Base-by-base conservation (phyloP, 2,329 filamentous ascomycete genomes). In the Cytospora mali region DNA sequence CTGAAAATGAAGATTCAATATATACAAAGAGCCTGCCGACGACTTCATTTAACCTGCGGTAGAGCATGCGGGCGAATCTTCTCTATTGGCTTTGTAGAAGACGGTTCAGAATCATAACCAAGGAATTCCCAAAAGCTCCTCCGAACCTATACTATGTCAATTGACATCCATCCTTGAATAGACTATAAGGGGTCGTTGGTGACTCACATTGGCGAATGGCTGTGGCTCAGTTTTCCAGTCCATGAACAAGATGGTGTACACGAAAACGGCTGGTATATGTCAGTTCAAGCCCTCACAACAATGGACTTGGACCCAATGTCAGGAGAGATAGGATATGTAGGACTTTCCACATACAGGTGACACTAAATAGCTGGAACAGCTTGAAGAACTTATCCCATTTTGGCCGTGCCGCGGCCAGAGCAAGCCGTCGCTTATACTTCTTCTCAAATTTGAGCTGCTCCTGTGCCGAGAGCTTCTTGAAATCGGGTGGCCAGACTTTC, bases 391-490 rank as follows among this genome's bases (percentile, higher is more conserved):
- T 91, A 49, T 84, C 81, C 87, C 88, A 91, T 54, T 76, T 74
- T 10, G 89, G 88, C 25, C 87, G 78, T 48, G 82, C 80, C 71
- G 83, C 84, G 69, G 86, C 84, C 68, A 90, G 75, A 62, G 82
- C 81, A 28, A 89, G 75, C 59, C 91, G 83, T 58, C 91, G 82
- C 76, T 92, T 90, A 76, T 89, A 93, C 72, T 89, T 88, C 74
- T 90, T 87, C 79, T 94, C 91, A 69, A 92, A 88, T 50, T 87
- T 83, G 72, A 93, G 89, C 75, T 93, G 88, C 71, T 93, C 86
- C 74, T 90, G 89, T 53, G 81, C 77, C 42, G 86, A 86, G 64
- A 94, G 82, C 71, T 85, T 84, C 66, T 81, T 77, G 75, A 94
- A 90, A 75, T 93, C 87, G 14, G 91, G 91, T 62, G 91, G 91